Base-by-base conservation (phyloP, 305 asterid species). In the Solanum hybrid region DNA sequence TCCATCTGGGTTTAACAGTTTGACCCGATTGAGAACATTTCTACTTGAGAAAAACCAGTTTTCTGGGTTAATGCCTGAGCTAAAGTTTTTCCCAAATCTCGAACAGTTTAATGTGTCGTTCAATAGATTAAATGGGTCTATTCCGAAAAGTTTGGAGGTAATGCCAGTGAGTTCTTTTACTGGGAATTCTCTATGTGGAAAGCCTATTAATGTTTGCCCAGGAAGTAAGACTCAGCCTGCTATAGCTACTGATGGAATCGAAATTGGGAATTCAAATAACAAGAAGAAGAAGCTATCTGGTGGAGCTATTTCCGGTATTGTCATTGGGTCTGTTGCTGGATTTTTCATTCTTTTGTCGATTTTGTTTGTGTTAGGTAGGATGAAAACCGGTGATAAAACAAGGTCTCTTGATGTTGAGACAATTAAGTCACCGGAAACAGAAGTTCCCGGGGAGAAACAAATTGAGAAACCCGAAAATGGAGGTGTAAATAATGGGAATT, bases 281-380 rank as follows among this genome's bases (percentile, higher is more conserved):
- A 78, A 31, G 29, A 92, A 89, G 71, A 91, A 90, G 89, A 92
- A 91, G 89, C 90, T 97, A 51, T 95, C 98, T 9, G 96, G 97
- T 14, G 98, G 99, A 45, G 98, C 98, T 75, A 95, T 97, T 89
- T 98, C 98, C 10, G 99, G 98, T 14, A 95, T 96, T 85, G 99
- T 95, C 60, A 91, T 97, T 66, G 99, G 99, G 89, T 94, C 98
- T 90, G 90, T 95, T 4, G 88, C 96, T 2, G 99, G 98, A 69
- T 91, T 95, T 15, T 13, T 95, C 51, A 42, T 95, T 84, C 8
- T 96, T 77, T 88, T 95, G 73, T 84, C 91, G 86, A 42, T 96
- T 32, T 24, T 95, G 91, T 93, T 95, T 31, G 31, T 97, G 66
- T 32, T 95, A 69, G 96, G 96, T 82, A 94, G 97, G 89, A 96